A percentile compares a stretch with the other conserved stretches of the same genome.
Evolutionary conservation across 2,329 filamentous ascomycete species (phyloP).

Genomic region (Golovinomyces cichoracearum): DNA sequence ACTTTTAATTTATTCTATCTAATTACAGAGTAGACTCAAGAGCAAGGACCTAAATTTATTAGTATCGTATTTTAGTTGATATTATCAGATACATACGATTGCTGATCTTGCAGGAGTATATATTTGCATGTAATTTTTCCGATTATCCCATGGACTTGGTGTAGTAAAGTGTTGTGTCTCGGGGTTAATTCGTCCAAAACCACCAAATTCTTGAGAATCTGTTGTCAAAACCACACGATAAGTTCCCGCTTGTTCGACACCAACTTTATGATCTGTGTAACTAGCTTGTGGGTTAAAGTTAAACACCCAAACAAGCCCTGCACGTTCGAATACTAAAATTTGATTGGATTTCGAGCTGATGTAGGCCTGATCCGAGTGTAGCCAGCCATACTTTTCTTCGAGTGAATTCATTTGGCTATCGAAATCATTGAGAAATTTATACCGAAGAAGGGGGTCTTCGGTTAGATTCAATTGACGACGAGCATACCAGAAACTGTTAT

Average conservation of each 20-base stretch:
- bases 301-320: conserved; percentile 74
- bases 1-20: too few species aligned
- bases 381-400: conserved; percentile 78
- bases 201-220: conserved; percentile 53
- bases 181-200: conserved; percentile 50
- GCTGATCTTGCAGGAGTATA: conserved; percentile 71
- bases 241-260: conserved; percentile 58
- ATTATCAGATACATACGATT: conserved; percentile 31
- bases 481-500: conserved; percentile 85
- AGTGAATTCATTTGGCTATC: conserved; percentile 73
- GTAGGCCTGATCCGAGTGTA: conserved; percentile 63
- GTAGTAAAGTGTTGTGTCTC: conserved; percentile 81
- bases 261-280: conserved; percentile 79
- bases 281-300: conserved; percentile 75
- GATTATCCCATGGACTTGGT: conserved; percentile 64
- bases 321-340: conserved; percentile 84
- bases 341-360: conserved; percentile 85
- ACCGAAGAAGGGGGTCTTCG: conserved; percentile 63
- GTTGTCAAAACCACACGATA: conserved; percentile 70
- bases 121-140: conserved; percentile 75
- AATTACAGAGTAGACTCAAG: conserved; percentile 15
- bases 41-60: conserved; percentile 14
- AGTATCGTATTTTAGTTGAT: not conserved
- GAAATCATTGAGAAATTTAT: conserved; percentile 79
- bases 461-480: conserved; percentile 80